Base-by-base conservation (phyloP, 768 basidiomycete species). In the Tylopilus sp. region DNA sequence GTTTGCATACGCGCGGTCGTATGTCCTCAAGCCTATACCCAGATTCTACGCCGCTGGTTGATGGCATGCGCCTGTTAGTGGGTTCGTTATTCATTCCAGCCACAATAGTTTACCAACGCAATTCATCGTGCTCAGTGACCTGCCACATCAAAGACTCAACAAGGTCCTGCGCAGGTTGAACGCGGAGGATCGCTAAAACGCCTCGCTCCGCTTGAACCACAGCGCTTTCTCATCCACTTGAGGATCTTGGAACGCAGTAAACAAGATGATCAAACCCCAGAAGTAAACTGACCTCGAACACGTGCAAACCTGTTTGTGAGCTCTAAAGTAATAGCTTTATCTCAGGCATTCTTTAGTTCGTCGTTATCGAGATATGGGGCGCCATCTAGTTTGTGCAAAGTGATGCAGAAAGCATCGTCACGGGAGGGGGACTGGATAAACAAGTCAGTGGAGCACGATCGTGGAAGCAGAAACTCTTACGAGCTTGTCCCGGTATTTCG, bases 121-220 rank as follows among this genome's bases (percentile, higher is more conserved):
- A 64, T 68, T 98, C 93, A 48, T 99, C 90, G 28, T 89, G 85
- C 29, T 91, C 86, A 1, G 86, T 86, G 17, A 98, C 94, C 1
- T 85, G 81, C 33, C 80, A 81, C 77, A 94, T 85, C 45, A 99
- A 75, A 0, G 94, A 89, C 53, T 93, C 88, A n/a, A 92, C 76
- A 19, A 99, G 81, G 57, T 97, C 92, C 61, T 86, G 85, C 4
- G 89, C 92, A 28, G 93, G 92, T 67, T 99, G 97, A 2, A 98
- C 92, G 19, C 95, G 87, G 25, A 99, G 82, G 45, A 98, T 87
- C 4, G 97, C 94, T 34, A 99, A 76, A 16, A 98, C 92, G 14
- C 92, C 90, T 36, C 96, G 87, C 70, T 99, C 98, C 2, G 92
- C 92, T 67, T 96, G 92, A 2, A 96, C 90, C 94, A 98, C 6